Evolutionary conservation across 1,139 yeast genomes (phyloP), one percentile per base, ranked within the genome.

Genomic region (Hyphopichia fennica): DNA sequence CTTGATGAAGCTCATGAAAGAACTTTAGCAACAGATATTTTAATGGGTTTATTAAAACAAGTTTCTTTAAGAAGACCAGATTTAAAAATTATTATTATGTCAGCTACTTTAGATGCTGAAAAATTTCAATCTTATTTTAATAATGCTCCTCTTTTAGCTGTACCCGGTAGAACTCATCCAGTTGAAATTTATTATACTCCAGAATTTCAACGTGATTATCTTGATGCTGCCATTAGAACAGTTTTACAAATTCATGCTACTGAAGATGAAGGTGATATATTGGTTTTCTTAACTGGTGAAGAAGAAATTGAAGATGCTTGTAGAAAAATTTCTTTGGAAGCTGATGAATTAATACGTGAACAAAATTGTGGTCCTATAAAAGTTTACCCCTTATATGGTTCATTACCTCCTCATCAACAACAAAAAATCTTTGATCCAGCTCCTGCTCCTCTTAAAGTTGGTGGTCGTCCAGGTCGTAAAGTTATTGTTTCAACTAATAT

Each of bases 1-100:
- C 73, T 93, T 48, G 99, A 93, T 77, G 99, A 93, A 72, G 99
- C 99, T 42, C 99, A 93, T 72, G 99, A 93, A 68, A 84, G 99
- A 62, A 93, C 99, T 0, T 74, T 93, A 55, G 91, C 98, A 22
- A 93, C 99, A 0, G 99, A 93, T 79, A 93, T 93, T 45, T 73
- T 93, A 53, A 91, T 93, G 98, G 99, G 99, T 42, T 71, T 93
- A 51, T 69, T 93, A 56, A 93, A 93, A 63, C 88, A 89, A 59
- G 84, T 93, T 38, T 79, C 87, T 31, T 56, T 67, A 33, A 79
- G 95, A 62, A 80, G 99, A 62, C 84, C 90, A 17, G 98, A 91
- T 58, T 75, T 93, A 56, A 93, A 93, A 63, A 79, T 93, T 55
- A 90, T 93, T 51, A 83, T 93, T 63, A 93, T 91, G 98, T 90